Base-by-base conservation (phyloP, 2,329 filamentous ascomycete species). In the Albifimbria verrucaria region DNA sequence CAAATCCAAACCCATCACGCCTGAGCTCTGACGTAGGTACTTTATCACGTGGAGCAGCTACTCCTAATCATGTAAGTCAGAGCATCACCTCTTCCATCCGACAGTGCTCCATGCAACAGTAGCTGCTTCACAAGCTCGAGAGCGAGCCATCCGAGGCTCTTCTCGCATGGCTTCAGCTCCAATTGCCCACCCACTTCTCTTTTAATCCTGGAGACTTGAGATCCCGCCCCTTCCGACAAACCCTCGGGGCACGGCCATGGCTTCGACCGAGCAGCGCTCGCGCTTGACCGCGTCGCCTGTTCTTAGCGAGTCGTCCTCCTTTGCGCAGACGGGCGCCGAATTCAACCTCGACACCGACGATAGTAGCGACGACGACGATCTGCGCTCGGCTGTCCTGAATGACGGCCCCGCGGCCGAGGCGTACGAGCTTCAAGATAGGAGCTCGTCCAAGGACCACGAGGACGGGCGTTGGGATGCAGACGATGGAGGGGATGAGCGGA, bases 241-340 rank as follows among this genome's bases (percentile, higher is more conserved):
- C 6, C n/a, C n/a, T n/a, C n/a, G n/a, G n/a, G 32, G 18, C 6
- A n/a, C 18, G 32, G 32, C 49, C 50, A 60, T 60, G 54, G 49
- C 49, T 45, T 64, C 62, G 63, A 58, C 56, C 51, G 57, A 57
- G 44, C 59, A 55, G 50, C 56, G 60, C 61, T 47, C 48, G 46
- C 23, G 42, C 43, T 58, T 48, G 48, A 47, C 46, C 55, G 51
- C 50, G 20, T 65, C 66, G 49, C 46, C 46, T n/a, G 46, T 21
- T n/a, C 46, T 18, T 5, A 48, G 46, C 46, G 66, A 69, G 20
- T 15, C 32, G 32, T 12, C 32, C 32, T 68, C 68, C n/a, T 74
- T 73, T 58, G 70, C 71, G 49, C 72, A 72, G 60, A 73, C 71
- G 28, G 68, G 68, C 43, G 64, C 67, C 45, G 70, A 72, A 47